phyloP scores from a whole-genome alignment of 2,329 filamentous ascomycete species.

The Hymenoscyphus occultus region DNA sequence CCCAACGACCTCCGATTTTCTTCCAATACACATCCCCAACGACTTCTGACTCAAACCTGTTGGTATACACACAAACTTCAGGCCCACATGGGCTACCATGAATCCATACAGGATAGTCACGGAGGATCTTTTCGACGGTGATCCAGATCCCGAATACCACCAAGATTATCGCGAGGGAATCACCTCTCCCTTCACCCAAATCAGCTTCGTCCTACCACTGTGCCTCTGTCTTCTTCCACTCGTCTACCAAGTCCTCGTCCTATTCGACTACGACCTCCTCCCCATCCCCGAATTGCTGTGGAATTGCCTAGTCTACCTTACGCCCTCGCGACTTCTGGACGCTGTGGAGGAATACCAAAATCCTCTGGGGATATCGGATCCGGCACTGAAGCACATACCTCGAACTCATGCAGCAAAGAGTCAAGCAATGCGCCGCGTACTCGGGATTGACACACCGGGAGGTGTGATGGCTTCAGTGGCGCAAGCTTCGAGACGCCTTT shows the following conservation, averaged over 20 bases:
- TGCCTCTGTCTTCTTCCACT: slow-evolving; percentile 29
- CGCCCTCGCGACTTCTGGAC: slow-evolving; percentile 57
- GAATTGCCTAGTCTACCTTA: slow-evolving; percentile 56
- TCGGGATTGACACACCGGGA: slow-evolving; percentile 54
- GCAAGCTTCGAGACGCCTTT: slow-evolving; percentile 54
- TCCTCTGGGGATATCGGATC: slow-evolving; percentile 47
- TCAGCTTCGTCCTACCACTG: slow-evolving; percentile 25
- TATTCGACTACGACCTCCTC: slow-evolving; percentile 38
- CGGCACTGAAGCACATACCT: slow-evolving; percentile 37
- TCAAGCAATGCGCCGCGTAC: slow-evolving; percentile 59
- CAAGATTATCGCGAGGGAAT: slow-evolving; percentile 33
- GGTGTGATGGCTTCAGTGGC: slow-evolving; percentile 57
- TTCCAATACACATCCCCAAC: background rate
- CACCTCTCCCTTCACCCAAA: slow-evolving; percentile 14
- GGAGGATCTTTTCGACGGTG: slow-evolving; percentile 32
- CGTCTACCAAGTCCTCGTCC: slow-evolving; percentile 32
- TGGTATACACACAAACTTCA: background rate
- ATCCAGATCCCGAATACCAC: slow-evolving; percentile 33
- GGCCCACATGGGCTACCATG: slow-evolving; percentile 34
- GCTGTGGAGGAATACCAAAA: slow-evolving; percentile 46
- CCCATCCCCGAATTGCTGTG: slow-evolving; percentile 52
- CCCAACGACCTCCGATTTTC: background rate
- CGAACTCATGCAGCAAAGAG: slow-evolving; percentile 58
- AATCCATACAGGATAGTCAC: slow-evolving; percentile 25
- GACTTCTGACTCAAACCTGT: background rate